Evolutionary conservation across 2,329 filamentous ascomycete species (phyloP).

Genomic region (Exophiala sp.): DNA sequence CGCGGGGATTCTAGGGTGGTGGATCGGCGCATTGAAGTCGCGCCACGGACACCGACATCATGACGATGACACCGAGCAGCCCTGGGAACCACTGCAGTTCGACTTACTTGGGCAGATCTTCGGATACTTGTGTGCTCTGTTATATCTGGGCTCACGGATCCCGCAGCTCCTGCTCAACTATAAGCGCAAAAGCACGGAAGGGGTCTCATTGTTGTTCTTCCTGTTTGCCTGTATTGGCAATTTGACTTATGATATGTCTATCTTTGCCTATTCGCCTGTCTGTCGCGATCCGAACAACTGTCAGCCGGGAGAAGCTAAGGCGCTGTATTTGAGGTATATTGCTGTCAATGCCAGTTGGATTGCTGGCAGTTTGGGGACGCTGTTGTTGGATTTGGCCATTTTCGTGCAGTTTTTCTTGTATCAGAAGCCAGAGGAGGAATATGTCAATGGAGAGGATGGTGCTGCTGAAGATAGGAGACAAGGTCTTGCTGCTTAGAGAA

Average conservation of each 20-base stretch:
- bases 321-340: constrained; percentile 73
- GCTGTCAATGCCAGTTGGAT: constrained; percentile 89
- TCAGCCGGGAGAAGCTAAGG: constrained; percentile 56
- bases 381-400: constrained; percentile 76
- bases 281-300: constrained; percentile 53
- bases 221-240: constrained; percentile 95
- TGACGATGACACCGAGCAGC: constrained; percentile 37
- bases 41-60: constrained; percentile 30
- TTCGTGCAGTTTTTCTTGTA: constrained; percentile 93
- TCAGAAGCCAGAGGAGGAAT: constrained; percentile 37
- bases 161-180: constrained; percentile 91
- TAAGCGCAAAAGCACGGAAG: constrained; percentile 85
- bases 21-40: constrained; percentile 50
- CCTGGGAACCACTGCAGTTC: constrained; percentile 53
- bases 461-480: neutral
- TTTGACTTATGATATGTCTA: constrained; percentile 84
- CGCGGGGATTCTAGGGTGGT: constrained; percentile 82
- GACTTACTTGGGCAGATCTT: constrained; percentile 80
- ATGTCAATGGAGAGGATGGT: constrained; percentile 18
- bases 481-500: neutral
- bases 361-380: constrained; percentile 77
- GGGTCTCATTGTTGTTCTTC: constrained; percentile 90
- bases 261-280: constrained; percentile 78
- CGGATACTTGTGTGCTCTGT: constrained; percentile 80
- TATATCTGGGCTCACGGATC: constrained; percentile 84